Base-by-base conservation (phyloP, 768 basidiomycete species). In the Asterophora lycoperdoides region DNA sequence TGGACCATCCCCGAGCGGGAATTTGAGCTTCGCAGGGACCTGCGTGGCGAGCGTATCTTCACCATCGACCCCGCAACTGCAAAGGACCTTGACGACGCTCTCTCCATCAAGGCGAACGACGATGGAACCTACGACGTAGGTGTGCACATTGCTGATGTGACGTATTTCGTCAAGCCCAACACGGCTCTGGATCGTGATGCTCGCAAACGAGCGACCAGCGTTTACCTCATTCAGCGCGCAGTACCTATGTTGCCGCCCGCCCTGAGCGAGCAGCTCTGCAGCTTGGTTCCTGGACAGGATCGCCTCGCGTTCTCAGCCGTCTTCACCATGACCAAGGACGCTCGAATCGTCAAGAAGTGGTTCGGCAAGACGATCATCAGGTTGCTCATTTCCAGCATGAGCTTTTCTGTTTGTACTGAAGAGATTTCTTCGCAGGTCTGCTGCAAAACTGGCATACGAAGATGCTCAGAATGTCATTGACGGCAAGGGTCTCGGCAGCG, bases 101-200 rank as follows among this genome's bases (percentile, higher is more conserved):
- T 99, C 1, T 96, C 94, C 20, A 76, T 98, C 68, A 88, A 86
- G 65, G 63, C 68, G 50, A 93, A 93, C 59, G 93, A 93, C 17
- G 92, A 97, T 63, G 93, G 94, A 6, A 93, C 86, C 2, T 94
- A 81, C 62, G 89, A 93, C 35, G 80, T 99, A 41, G 92, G 92
- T 46, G 81, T 98, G n/a, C 95, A 98, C 61, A 81, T 99, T 54
- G 88, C 94, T 9, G 96, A 99, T 66, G 95, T 97, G 5, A 92
- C 94, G 2, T 87, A 86, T 73, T 97, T 98, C 68, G 85, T 91
- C 59, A 91, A 90, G 68, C 86, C 91, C 18, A 93, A 93, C 64
- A 96, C 94, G 9, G 89, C 96, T n/a, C 74, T 99, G 58, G 96
- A 99, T 61, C 90, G 96, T 18, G 96, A 99, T 69, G 96, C 96